phyloP scores from a whole-genome alignment of 768 basidiomycete genomes.

The Podaxis rugospora region DNA sequence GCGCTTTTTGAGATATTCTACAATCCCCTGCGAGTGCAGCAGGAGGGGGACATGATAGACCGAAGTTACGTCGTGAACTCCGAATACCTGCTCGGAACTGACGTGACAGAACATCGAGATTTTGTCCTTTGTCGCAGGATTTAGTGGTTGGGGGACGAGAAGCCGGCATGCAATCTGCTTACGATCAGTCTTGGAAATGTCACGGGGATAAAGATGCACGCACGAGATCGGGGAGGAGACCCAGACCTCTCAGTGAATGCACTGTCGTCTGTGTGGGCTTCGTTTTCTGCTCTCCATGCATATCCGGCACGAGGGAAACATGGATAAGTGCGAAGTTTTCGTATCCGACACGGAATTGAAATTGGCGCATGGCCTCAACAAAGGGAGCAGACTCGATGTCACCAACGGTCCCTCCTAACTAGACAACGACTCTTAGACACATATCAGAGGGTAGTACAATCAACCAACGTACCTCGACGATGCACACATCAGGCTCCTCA shows the following conservation, averaged over 20 bases:
- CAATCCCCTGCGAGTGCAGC: conserved; percentile 87
- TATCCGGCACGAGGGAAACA: conserved; percentile 96
- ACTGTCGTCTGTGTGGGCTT: conserved; percentile 98
- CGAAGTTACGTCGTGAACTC: conserved; percentile 93
- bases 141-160: conserved; percentile 74
- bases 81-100: conserved; percentile 81
- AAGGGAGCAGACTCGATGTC: conserved; percentile 99
- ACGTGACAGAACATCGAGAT: conserved; percentile 99
- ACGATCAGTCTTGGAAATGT: background rate
- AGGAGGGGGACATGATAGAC: conserved; percentile 97
- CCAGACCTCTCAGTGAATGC: conserved; percentile 87
- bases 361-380: conserved; percentile 98
- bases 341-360: conserved; percentile 96
- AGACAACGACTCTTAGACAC: background rate
- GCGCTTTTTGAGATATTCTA: conserved; percentile 76
- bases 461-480: conserved; percentile 70
- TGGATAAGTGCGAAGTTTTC: conserved; percentile 97
- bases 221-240: conserved; percentile 89
- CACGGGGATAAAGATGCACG: conserved; percentile 21
- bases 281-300: conserved; percentile 99
- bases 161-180: conserved; percentile 89
- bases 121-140: conserved; percentile 84
- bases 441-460: background rate
- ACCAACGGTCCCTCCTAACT: conserved; percentile 98
- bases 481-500: conserved; percentile 93